A percentile compares a stretch with the other conserved stretches of the same genome.
Evolutionary conservation across 345 rosid genomes (phyloP).

Genomic region (Bretschneidera sinensis): DNA sequence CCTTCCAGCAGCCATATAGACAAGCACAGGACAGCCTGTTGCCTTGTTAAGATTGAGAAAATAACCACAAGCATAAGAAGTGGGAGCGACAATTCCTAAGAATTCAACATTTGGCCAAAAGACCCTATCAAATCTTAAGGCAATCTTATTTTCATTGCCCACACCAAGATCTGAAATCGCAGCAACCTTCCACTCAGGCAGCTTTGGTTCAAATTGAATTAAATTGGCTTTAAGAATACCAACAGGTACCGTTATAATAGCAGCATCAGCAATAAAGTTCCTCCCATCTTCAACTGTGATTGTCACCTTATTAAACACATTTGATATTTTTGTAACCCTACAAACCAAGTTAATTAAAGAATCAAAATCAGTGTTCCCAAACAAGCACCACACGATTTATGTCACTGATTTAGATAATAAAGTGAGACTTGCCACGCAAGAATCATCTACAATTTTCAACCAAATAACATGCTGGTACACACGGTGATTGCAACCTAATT

Average conservation of each 20-base stretch:
- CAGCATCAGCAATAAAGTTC: slow-evolving; percentile 70
- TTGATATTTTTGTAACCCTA: slow-evolving; percentile 58
- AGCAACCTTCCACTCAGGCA: slow-evolving; percentile 77
- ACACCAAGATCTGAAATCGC: slow-evolving; percentile 78
- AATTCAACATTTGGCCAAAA: slow-evolving; percentile 90
- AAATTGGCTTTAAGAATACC: slow-evolving; percentile 80
- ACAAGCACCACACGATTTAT: slow-evolving; percentile 1
- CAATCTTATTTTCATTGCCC: slow-evolving; percentile 83
- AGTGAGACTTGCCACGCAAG: not conserved
- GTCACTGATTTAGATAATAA: not conserved
- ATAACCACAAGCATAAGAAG: slow-evolving; percentile 77
- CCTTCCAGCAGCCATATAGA: slow-evolving; percentile 86
- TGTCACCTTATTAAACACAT: slow-evolving; percentile 46
- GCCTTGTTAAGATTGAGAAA: slow-evolving; percentile 87
- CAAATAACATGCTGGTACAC: not conserved
- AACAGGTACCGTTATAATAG: slow-evolving; percentile 64
- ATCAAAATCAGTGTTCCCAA: slow-evolving; percentile 12
- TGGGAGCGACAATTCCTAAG: slow-evolving; percentile 65
- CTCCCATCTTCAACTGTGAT: slow-evolving; percentile 57
- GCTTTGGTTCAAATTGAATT: slow-evolving; percentile 73
- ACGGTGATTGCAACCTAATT: too few species aligned
- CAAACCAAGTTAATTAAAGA: slow-evolving; percentile 7
- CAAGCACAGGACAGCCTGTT: slow-evolving; percentile 78
- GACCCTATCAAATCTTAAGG: slow-evolving; percentile 51
- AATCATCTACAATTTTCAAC: not conserved